These are phyloP conservation scores for Tylopilus cervinicoccineus DNA, from an alignment of 768 basidiomycete species.

Conservation along the genomic window DNA sequence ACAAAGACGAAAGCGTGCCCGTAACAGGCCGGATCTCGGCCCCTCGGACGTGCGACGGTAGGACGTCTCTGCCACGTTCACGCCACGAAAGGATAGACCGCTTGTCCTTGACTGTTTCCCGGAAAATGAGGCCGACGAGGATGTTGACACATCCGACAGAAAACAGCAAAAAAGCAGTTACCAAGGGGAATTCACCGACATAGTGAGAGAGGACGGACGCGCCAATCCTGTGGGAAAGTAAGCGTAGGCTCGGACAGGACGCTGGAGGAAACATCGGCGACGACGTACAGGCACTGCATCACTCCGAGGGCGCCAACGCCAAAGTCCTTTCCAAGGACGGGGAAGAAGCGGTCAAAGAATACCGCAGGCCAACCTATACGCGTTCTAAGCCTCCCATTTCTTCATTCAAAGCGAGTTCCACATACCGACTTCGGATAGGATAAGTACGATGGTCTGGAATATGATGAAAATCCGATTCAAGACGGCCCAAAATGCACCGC, in stretches of 20 bases:
- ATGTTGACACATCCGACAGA: slow-evolving; percentile 82
- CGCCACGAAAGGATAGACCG: slow-evolving; percentile 70
- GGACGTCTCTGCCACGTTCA: slow-evolving; percentile 49
- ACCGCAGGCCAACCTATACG: slow-evolving; percentile 59
- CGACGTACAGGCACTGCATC: slow-evolving; percentile 74
- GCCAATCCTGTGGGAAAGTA: slow-evolving; percentile 43
- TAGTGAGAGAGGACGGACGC: slow-evolving; percentile 72
- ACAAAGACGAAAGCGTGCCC: slow-evolving; percentile 9
- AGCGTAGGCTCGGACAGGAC: not conserved
- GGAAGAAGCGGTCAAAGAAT: slow-evolving; percentile 88
- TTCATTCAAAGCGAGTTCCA: not conserved
- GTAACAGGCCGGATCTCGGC: slow-evolving; percentile 25
- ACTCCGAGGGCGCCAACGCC: slow-evolving; percentile 86
- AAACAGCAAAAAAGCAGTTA: slow-evolving; percentile 83
- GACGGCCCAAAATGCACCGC: slow-evolving; percentile 90
- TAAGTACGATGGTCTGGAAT: slow-evolving; percentile 71
- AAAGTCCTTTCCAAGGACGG: slow-evolving; percentile 82
- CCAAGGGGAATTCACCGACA: slow-evolving; percentile 81
- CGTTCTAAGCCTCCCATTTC: not conserved
- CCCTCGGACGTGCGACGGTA: slow-evolving; percentile 39
- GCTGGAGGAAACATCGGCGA: not conserved
- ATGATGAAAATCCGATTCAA: slow-evolving; percentile 83
- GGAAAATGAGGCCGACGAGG: slow-evolving; percentile 76
- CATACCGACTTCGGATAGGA: slow-evolving; percentile 44
- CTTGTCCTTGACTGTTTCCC: slow-evolving; percentile 57